These are phyloP conservation scores for Grigorovia humatica DNA, from an alignment of 805 yeast genomes.

Conservation along the genomic window DNA sequence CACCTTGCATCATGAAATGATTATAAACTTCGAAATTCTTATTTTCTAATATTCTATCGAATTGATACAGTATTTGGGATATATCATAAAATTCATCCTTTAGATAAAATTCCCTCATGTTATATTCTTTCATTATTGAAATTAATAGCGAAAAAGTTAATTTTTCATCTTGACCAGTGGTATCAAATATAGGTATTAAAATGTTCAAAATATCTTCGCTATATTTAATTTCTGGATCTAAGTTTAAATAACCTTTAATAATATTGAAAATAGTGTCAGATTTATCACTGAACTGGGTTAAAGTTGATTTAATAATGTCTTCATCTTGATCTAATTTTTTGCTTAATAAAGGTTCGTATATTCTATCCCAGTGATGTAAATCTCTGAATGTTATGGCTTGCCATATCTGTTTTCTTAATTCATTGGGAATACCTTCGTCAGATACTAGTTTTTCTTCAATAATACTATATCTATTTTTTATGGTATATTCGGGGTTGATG, in stretches of 20 bases:
- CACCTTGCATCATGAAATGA: slow-evolving; percentile 76
- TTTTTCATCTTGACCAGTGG: slow-evolving; percentile 44
- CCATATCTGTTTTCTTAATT: slow-evolving; percentile 6
- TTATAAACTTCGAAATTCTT: slow-evolving; percentile 55
- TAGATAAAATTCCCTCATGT: slow-evolving; percentile 57
- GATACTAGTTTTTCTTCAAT: slow-evolving; percentile 2
- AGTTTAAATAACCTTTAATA: slow-evolving; percentile 69
- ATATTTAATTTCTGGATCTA: slow-evolving; percentile 86
- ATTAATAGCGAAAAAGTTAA: slow-evolving; percentile 76
- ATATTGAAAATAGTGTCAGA: slow-evolving; percentile 42
- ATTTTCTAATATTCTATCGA: slow-evolving; percentile 77
- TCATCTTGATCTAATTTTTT: slow-evolving; percentile 1
- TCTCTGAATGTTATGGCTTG: slow-evolving; percentile 4
- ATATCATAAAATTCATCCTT: slow-evolving; percentile 83
- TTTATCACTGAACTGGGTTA: background rate
- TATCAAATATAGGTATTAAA: slow-evolving; percentile 66
- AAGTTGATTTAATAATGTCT: background rate
- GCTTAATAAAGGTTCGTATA: slow-evolving; percentile 3
- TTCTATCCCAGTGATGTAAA: slow-evolving; percentile 6
- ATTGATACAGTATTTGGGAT: slow-evolving; percentile 71
- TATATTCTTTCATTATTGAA: slow-evolving; percentile 71
- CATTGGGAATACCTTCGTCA: slow-evolving; percentile 1
- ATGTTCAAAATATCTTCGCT: slow-evolving; percentile 94
- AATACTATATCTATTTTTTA: background rate
- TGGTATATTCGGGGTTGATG: slow-evolving; percentile 2